Evolutionary conservation across 768 basidiomycete species (phyloP), one percentile per base, ranked within the genome.

Genomic region (Chiua virens): DNA sequence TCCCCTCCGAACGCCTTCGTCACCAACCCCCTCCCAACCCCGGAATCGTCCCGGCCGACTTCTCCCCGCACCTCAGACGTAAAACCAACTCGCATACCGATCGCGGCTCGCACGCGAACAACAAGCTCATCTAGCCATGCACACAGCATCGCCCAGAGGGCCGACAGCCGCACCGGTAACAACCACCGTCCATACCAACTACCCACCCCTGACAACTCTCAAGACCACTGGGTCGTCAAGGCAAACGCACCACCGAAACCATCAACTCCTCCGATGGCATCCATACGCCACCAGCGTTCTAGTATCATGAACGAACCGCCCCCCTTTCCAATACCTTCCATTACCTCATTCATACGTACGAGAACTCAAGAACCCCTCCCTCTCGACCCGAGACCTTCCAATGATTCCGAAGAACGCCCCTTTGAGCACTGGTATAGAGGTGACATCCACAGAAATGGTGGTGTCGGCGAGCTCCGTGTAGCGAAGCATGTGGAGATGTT

Each of bases 381-480:
- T 39, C 17, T 45, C 34, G 72, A 73, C n/a, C 65, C 77, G 5
- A 78, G 89, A 39, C 71, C 76, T 13, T 89, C 88, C 5, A 78
- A 71, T 22, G 89, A 92, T 21, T 90, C 88, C 6, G 89, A 89
- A 54, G 90, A 92, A 63, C 79, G 80, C 14, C 89, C 89, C 0
- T 92, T 86, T 53, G 89, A 92, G 60, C 90, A 93, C 61, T 92
- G 90, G 90, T 93, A 93, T 63, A 84, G 90, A 43, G 90, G 90
- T 2, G 90, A 93, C 58, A 80, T 89, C 5, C 85, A 89, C 13
- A 78, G 90, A 42, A 93, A 93, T 62, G 90, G 90, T 22, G 90
- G 90, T n/a, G 89, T 92, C 11, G 90, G 90, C 43, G 90, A 92
- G 67, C 71, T 90, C 48, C 79, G 85, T 20, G 83, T 92, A 3